phyloP scores from a whole-genome alignment of 1,284 basidiomycete species.

The Phaffia rhodozyma region DNA sequence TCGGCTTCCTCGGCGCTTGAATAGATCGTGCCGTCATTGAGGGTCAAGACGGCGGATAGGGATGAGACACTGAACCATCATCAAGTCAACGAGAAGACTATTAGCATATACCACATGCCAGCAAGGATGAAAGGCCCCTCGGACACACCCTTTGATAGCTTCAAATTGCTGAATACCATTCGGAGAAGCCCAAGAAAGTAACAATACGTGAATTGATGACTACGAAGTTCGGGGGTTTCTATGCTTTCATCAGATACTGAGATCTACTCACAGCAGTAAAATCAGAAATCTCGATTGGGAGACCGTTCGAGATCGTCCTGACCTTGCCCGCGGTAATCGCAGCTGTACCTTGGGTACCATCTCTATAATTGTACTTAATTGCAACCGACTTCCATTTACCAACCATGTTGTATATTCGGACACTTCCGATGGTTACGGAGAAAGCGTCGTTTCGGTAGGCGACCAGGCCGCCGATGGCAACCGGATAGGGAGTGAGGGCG shows the following conservation, averaged over 20 bases:
- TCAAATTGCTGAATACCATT: background rate
- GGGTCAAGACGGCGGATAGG: conserved; percentile 4
- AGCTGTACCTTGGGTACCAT: conserved; percentile 14
- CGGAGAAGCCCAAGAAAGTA: background rate
- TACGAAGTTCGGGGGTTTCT: no score
- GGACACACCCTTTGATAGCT: background rate
- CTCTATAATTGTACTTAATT: conserved; percentile 15
- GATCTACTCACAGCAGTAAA: conserved; percentile 4
- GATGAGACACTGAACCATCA: background rate
- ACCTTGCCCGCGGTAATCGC: background rate
- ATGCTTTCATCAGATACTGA: no score
- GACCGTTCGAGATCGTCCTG: conserved; percentile 15
- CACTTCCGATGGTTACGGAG: conserved; percentile 11
- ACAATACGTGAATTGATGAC: background rate
- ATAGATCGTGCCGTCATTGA: conserved; percentile 18
- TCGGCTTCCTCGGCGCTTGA: conserved; percentile 13
- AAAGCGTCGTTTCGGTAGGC: conserved; percentile 12
- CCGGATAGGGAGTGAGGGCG: conserved; percentile 18
- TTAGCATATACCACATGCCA: background rate
- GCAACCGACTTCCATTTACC: conserved; percentile 18
- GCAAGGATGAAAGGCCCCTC: background rate
- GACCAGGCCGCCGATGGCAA: conserved; percentile 11
- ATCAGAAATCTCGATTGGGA: conserved; percentile 9
- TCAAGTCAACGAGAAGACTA: no score
- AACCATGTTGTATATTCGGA: conserved; percentile 17